A percentile compares a stretch with the other conserved stretches of the same genome.
Conservation (phyloP, 306 rosid genomes). For the Dryas drummondii region DNA sequence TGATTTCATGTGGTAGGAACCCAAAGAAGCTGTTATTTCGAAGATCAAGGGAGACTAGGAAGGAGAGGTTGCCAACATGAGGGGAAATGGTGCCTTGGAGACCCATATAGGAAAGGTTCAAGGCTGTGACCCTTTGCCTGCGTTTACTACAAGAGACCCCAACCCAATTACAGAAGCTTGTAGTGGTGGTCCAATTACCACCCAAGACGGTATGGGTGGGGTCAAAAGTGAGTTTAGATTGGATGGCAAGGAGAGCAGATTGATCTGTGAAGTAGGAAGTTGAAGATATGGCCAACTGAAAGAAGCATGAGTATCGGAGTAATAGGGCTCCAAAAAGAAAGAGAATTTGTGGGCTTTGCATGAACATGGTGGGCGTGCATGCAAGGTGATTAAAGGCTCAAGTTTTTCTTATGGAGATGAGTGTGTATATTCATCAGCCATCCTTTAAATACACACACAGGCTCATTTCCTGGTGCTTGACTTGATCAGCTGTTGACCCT, state of each 20-base stretch:
- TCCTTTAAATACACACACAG: neutral
- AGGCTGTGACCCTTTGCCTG: neutral
- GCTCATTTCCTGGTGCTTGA: neutral
- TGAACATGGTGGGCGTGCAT: neutral
- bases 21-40: constrained; percentile 1
- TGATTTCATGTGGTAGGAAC: neutral
- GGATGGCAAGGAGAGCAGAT: neutral
- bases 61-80: constrained; percentile 17
- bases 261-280: neutral
- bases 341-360: neutral
- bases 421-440: neutral
- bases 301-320: neutral
- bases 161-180: neutral
- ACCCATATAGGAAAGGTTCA: neutral
- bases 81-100: constrained; percentile 3
- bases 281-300: neutral
- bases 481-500: neutral
- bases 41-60: constrained; percentile 1
- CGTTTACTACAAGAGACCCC: neutral
- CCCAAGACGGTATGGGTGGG: neutral
- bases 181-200: neutral
- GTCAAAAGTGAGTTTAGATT: neutral
- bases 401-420: neutral
- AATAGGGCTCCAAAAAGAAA: neutral
- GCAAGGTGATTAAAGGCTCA: neutral